These are phyloP conservation scores for Annulohypoxylon bovei DNA, from an alignment of 495 filamentous ascomycete genomes.

Conservation along the genomic window DNA sequence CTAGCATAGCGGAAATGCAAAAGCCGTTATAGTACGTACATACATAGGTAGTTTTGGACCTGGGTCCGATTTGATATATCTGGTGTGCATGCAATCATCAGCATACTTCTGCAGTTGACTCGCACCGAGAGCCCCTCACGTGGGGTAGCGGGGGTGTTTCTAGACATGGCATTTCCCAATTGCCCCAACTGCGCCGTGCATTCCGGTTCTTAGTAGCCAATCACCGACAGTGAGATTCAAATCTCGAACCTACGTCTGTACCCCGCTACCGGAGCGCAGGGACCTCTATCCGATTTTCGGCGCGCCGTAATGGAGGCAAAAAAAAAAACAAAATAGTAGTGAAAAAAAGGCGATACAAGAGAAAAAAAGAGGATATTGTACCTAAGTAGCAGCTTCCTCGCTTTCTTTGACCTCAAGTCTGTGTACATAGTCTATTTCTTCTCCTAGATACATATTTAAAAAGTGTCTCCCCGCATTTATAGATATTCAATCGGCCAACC, in stretches of 20 bases:
- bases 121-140: slow-evolving; percentile 42
- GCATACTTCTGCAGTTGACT: slow-evolving; percentile 40
- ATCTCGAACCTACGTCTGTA: slow-evolving; percentile 34
- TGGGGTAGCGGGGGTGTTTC: slow-evolving; percentile 38
- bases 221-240: slow-evolving; percentile 32
- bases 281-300: slow-evolving; percentile 38
- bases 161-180: slow-evolving; percentile 25
- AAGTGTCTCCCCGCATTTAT: slow-evolving; percentile 40
- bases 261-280: slow-evolving; percentile 43
- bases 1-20: too few relatives aligned
- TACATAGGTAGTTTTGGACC: not conserved
- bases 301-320: slow-evolving; percentile 20
- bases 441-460: slow-evolving; percentile 27
- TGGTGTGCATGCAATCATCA: slow-evolving; percentile 37
- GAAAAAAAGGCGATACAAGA: slow-evolving; percentile 1
- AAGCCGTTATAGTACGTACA: not conserved
- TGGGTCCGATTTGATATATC: slow-evolving; percentile 18
- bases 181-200: slow-evolving; percentile 29
- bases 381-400: slow-evolving; percentile 19
- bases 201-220: slow-evolving; percentile 20
- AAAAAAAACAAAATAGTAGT: slow-evolving; percentile 7
- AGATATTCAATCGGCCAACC: slow-evolving; percentile 14
- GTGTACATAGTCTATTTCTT: not conserved
- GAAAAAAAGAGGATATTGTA: not conserved
- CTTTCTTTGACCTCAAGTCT: slow-evolving; percentile 24